Evolutionary conservation across 2,329 filamentous ascomycete species (phyloP).

Genomic region (Malbranchea cinnamomea): DNA sequence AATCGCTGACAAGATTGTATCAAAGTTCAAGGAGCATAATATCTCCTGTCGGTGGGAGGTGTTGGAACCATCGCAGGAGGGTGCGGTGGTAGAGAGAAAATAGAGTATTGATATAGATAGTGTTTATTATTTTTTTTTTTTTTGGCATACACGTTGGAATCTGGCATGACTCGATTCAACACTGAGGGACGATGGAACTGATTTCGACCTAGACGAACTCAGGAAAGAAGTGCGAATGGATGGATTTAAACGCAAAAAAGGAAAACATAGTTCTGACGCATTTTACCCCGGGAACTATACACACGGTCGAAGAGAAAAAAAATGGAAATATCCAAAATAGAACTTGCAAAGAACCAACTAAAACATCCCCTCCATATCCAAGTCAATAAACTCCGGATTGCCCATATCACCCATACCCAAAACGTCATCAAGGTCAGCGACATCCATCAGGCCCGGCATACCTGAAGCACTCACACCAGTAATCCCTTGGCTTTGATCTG

Average conservation of each 20-base stretch:
- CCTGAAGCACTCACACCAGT: too few species aligned
- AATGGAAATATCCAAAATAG: too few species aligned
- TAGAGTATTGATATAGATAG: slow-evolving; percentile 12
- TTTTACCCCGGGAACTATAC: too few species aligned
- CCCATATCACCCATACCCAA: slow-evolving; percentile 28
- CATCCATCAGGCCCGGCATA: slow-evolving; percentile 17
- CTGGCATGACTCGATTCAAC: too few species aligned
- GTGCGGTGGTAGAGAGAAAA: slow-evolving; percentile 22
- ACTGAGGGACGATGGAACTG: too few species aligned
- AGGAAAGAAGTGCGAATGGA: too few species aligned
- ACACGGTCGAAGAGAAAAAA: too few species aligned
- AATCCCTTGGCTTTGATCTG: too few species aligned
- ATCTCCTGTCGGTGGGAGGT: slow-evolving; percentile 78
- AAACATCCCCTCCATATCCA: slow-evolving; percentile 33
- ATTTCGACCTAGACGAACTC: too few species aligned
- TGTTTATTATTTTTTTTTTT: slow-evolving; percentile 9
- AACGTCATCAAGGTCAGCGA: slow-evolving; percentile 29
- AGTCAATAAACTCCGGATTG: slow-evolving; percentile 30
- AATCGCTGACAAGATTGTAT: slow-evolving; percentile 68
- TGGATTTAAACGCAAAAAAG: too few species aligned
- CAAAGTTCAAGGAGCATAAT: slow-evolving; percentile 47
- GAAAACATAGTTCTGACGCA: too few species aligned
- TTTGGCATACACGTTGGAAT: neutral
- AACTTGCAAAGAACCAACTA: slow-evolving; percentile 8
- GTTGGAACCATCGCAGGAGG: slow-evolving; percentile 67